A percentile compares a stretch with the other conserved stretches of the same genome.
phyloP scores from a whole-genome alignment of 441 rosid species.

The Francoa sonchifolia region DNA sequence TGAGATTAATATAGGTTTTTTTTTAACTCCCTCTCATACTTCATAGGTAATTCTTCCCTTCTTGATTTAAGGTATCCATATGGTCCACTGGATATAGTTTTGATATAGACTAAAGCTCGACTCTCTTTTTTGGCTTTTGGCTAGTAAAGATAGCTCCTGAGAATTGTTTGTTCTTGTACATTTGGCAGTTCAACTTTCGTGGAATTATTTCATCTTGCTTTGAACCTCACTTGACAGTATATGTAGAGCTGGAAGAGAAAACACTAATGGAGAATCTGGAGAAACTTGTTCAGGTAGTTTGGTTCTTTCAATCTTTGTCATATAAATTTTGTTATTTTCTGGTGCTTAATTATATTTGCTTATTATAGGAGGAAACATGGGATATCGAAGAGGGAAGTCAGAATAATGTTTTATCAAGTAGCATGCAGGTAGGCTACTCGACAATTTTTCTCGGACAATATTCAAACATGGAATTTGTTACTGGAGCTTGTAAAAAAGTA shows the following conservation, averaged over 20 bases:
- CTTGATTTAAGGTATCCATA: too few relatives aligned
- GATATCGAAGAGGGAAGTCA: slow-evolving; percentile 96
- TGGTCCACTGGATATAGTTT: too few relatives aligned
- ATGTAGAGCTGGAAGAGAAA: slow-evolving; percentile 92
- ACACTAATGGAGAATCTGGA: slow-evolving; percentile 95
- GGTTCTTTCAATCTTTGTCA: slow-evolving; percentile 7
- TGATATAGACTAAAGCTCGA: neutral
- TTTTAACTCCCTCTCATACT: too few relatives aligned
- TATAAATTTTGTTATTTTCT: slow-evolving; percentile 9
- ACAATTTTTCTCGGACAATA: neutral
- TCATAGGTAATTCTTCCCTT: too few relatives aligned
- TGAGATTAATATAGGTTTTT: too few relatives aligned
- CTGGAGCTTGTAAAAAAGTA: neutral
- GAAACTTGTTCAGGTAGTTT: slow-evolving; percentile 84
- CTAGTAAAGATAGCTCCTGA: slow-evolving; percentile 4
- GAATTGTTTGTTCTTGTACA: slow-evolving; percentile 10
- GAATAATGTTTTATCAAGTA: slow-evolving; percentile 86
- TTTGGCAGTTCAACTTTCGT: slow-evolving; percentile 90
- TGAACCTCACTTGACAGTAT: slow-evolving; percentile 87
- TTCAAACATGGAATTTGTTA: neutral
- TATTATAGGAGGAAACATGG: slow-evolving; percentile 90
- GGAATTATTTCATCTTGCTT: slow-evolving; percentile 97
- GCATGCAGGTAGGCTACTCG: slow-evolving; percentile 68
- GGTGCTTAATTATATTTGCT: slow-evolving; percentile 18
- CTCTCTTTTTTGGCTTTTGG: slow-evolving; percentile 8